Percentiles rank a stretch among this genome's conserved stretches.
These are phyloP conservation scores for Amanita molliuscula DNA, from an alignment of 768 basidiomycete species.

Conservation along the genomic window DNA sequence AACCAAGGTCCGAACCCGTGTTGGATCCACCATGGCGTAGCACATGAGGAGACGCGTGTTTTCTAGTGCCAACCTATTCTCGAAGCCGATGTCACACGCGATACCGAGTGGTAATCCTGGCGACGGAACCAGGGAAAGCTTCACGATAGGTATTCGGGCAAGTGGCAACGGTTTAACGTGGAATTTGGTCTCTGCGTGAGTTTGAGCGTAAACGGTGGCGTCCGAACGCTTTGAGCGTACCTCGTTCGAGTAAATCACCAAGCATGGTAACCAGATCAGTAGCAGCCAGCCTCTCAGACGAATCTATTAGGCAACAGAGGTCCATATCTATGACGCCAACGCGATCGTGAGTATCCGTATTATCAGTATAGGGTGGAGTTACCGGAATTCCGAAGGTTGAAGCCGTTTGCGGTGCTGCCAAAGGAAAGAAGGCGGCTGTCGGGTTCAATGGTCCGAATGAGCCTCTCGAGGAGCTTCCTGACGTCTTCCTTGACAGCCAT, in stretches of 20 bases:
- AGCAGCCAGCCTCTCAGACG: conserved; percentile 67
- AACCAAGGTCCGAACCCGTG: conserved; percentile 87
- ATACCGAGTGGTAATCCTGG: conserved; percentile 78
- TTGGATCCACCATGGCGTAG: conserved; percentile 95
- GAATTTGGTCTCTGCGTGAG: conserved; percentile 76
- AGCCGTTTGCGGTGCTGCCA: conserved; percentile 94
- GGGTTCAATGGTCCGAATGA: conserved; percentile 93
- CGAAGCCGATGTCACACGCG: conserved; percentile 97
- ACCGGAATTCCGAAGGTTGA: conserved; percentile 95
- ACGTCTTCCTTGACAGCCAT: conserved; percentile 95
- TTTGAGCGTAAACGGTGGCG: conserved; percentile 8
- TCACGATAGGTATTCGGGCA: conserved; percentile 98
- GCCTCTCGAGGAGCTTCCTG: conserved; percentile 84
- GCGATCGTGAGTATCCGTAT: conserved; percentile 2
- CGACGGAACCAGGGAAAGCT: conserved; percentile 85
- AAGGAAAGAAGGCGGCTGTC: conserved; percentile 86
- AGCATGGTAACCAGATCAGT: conserved; percentile 91
- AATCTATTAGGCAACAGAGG: conserved; percentile 92
- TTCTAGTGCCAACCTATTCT: conserved; percentile 93
- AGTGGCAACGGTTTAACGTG: conserved; percentile 93
- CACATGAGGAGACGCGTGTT: conserved; percentile 94
- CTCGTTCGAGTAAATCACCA: conserved; percentile 86
- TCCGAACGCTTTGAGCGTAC: conserved; percentile 32
- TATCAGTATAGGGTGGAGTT: conserved; percentile 9
- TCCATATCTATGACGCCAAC: conserved; percentile 74